Percentiles rank a stretch among this genome's conserved stretches.
Conservation (phyloP, 2,329 filamentous ascomycete species). For the Pseudonectria buxi region DNA sequence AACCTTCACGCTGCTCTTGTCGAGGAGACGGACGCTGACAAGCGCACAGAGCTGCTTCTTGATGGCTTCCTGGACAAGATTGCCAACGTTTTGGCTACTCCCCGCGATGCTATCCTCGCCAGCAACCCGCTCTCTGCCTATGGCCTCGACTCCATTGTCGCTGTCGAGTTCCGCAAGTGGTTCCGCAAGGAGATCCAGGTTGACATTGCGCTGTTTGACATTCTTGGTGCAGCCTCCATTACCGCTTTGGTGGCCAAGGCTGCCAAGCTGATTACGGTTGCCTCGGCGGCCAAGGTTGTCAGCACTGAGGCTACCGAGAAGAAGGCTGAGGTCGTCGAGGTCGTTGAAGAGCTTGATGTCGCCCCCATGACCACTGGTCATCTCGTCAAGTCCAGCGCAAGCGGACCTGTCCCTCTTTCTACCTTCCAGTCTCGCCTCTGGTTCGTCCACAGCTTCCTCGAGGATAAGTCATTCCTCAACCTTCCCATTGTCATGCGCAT, state of each 20-base stretch:
- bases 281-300: conserved; percentile 8
- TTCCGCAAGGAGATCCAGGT: no score
- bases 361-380: conserved; percentile 17
- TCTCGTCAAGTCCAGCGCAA: conserved; percentile 9
- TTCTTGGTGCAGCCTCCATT: conserved; percentile 14
- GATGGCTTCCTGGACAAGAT: no score
- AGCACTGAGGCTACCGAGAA: conserved; percentile 10
- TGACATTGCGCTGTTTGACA: no score
- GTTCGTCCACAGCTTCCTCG: conserved; percentile 20
- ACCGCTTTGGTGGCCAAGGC: conserved; percentile 15
- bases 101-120: no score
- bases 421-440: conserved; percentile 21
- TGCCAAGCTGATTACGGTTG: conserved; percentile 13
- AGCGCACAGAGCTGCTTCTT: no score
- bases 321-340: conserved; percentile 6
- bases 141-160: no score
- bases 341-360: conserved; percentile 4
- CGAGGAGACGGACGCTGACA: no score
- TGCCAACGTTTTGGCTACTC: no score
- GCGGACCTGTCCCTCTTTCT: conserved; percentile 13
- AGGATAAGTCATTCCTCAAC: conserved; percentile 19
- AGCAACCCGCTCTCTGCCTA: no score
- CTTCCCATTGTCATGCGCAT: conserved; percentile 17
- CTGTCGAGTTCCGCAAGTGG: no score
- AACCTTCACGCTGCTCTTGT: conserved; percentile 15